Evolutionary conservation across 148 eudicot species (phyloP).

Genomic region (Fallopia convolvulus): DNA sequence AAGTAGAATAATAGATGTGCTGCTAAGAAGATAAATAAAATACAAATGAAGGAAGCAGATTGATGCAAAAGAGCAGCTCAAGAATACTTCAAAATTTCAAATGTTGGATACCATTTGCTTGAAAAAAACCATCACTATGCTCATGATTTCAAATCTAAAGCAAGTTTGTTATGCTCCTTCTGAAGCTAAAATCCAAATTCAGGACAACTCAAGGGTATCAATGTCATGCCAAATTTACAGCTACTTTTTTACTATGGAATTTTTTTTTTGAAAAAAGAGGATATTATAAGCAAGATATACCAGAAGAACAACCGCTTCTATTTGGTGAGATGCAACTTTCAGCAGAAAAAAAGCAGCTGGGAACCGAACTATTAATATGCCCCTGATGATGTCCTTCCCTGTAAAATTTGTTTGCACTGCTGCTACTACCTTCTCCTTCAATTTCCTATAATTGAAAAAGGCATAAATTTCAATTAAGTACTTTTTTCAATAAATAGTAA

Average conservation of each 20-base stretch:
- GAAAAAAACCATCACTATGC: neutral
- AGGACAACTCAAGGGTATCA: neutral
- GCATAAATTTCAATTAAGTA: neutral
- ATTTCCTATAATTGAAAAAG: neutral
- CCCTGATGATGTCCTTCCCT: conserved; percentile 24
- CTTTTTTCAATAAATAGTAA: neutral
- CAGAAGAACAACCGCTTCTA: conserved; percentile 22
- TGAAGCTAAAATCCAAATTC: neutral
- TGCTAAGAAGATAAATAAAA: neutral
- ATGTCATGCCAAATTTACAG: neutral
- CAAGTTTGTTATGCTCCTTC: neutral
- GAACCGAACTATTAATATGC: conserved; percentile 26
- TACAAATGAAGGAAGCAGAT: neutral
- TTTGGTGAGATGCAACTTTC: conserved; percentile 53
- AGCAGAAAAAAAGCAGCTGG: conserved; percentile 46
- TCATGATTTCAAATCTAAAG: neutral
- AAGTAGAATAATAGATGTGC: neutral
- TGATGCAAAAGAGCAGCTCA: neutral
- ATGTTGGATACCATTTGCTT: neutral
- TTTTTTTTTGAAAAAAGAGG: too few relatives aligned
- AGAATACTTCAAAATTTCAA: neutral
- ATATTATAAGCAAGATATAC: conserved; percentile 13
- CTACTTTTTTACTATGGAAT: neutral
- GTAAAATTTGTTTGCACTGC: conserved; percentile 4
- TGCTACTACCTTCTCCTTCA: conserved; percentile 10